Base-by-base conservation (phyloP, 202 grass and related monocot genomes). In the Digitaria exilis region DNA sequence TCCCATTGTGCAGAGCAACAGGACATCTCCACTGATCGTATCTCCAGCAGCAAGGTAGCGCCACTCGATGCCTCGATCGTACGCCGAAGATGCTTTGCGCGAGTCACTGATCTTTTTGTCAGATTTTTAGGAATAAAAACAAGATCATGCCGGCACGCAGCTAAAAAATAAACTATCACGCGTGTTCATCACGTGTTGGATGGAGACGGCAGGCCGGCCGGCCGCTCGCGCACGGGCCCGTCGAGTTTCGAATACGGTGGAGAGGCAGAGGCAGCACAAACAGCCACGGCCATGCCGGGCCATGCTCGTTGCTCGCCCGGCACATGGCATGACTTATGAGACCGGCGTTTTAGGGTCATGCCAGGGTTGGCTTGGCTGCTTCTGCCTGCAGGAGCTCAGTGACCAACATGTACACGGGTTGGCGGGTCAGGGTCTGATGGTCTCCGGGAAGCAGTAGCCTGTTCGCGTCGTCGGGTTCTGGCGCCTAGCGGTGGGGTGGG, bases 111-210 rank as follows among this genome's bases (percentile, higher is more conserved):
- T 52, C 48, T 82, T 65, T 78, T 22, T 43, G 58, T 78, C 49
- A 39, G 73, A 82, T 86, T 50, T 30, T 21, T 21, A 3, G 21
- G 69, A 75, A 80, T 82, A 64, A 77, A 54, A 80, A 16, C 10
- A 31, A 64, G 78, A 82, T 86, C 11, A 41, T 79, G 67, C 51
- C 66, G 56, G 87, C 12, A 50, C 32, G 18, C 21, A 19, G 45
- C 77, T 18, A 16, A 31, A 65, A 51, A 32, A 3, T 74, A 65
- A 5, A 37, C 69, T 41, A 17, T 13, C 15, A 35, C 18, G 49
- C 39, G n/a, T 31, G 67, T 7, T 88, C 50, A 64, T 88, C 50
- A 64, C 50, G 49, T 51, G 48, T 18, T 45, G 22, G 57, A 66
- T 66, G 79, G 73, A 64, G 21, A 71, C 77, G 30, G 18, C 5